Percentiles rank a stretch among this genome's conserved stretches.
Evolutionary conservation across 352 stramenopile species (phyloP).

Genomic region (Phytophthora pseudosyringae): DNA sequence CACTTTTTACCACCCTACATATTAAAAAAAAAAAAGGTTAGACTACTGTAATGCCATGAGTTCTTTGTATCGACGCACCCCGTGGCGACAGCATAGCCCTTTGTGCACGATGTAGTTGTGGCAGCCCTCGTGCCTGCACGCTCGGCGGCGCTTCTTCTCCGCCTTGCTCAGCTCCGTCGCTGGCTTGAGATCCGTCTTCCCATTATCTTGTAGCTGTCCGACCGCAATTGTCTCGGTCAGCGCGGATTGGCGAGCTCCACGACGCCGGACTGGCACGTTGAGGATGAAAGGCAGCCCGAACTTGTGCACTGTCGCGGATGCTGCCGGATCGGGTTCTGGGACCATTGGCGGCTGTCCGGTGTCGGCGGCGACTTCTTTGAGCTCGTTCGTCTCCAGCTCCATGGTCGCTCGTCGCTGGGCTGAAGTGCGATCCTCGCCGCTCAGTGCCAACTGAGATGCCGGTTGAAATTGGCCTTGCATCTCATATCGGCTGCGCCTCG

Average conservation of each 20-base stretch:
- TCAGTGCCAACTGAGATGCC: too few relatives aligned
- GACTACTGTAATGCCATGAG: too few relatives aligned
- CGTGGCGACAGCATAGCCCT: slow-evolving; percentile 53
- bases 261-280: slow-evolving; percentile 17
- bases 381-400: too few relatives aligned
- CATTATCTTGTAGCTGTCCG: not conserved
- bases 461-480: too few relatives aligned
- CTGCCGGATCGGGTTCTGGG: too few relatives aligned
- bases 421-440: too few relatives aligned
- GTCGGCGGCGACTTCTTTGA: too few relatives aligned
- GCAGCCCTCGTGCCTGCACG: slow-evolving; percentile 48
- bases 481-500: too few relatives aligned
- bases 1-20: slow-evolving; percentile 60
- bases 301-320: too few relatives aligned
- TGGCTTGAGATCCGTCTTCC: not conserved
- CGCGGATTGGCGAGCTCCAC: slow-evolving; percentile 2
- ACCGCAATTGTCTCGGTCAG: slow-evolving; percentile 6
- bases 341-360: not conserved
- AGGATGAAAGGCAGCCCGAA: slow-evolving; percentile 36
- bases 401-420: too few relatives aligned
- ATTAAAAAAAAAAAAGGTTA: not conserved
- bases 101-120: slow-evolving; percentile 57
- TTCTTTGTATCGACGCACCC: slow-evolving; percentile 16
- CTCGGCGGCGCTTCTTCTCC: slow-evolving; percentile 47
- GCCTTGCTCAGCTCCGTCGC: slow-evolving; percentile 26